Evolutionary conservation across 768 basidiomycete species (phyloP).

Genomic region (Asterophora parasitica): DNA sequence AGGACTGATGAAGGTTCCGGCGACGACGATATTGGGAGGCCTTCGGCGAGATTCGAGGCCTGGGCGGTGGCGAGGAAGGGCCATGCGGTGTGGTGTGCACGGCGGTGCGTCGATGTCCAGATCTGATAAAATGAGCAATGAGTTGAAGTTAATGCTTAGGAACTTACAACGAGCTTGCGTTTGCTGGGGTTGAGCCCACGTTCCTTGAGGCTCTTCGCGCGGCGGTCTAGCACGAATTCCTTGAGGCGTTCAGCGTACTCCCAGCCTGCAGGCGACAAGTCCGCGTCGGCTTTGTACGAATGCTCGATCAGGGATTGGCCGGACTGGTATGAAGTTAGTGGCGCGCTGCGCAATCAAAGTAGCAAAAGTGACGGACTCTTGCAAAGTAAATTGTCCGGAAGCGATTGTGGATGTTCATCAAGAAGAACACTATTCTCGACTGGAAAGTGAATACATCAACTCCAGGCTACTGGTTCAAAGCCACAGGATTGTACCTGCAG

Average conservation of each 20-base stretch:
- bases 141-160: background rate
- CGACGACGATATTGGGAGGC: slow-evolving; percentile 8
- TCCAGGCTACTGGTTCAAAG: slow-evolving; percentile 3
- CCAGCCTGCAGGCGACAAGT: slow-evolving; percentile 92
- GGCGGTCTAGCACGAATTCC: slow-evolving; percentile 83
- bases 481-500: slow-evolving; percentile 53
- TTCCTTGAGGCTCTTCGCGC: slow-evolving; percentile 71
- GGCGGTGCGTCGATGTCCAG: slow-evolving; percentile 92
- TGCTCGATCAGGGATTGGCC: slow-evolving; percentile 99
- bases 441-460: slow-evolving; percentile 26
- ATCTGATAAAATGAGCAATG: slow-evolving; percentile 46
- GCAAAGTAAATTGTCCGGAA: slow-evolving; percentile 96
- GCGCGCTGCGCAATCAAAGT: background rate
- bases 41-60: slow-evolving; percentile 9
- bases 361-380: slow-evolving; percentile 48
- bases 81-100: slow-evolving; percentile 95
- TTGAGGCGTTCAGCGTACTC: slow-evolving; percentile 89
- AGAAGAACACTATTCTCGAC: slow-evolving; percentile 95
- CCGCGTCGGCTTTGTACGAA: slow-evolving; percentile 97
- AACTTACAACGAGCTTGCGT: slow-evolving; percentile 62
- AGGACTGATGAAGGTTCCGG: slow-evolving; percentile 7
- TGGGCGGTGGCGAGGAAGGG: slow-evolving; percentile 63
- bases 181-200: slow-evolving; percentile 59
- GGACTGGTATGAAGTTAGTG: slow-evolving; percentile 49
- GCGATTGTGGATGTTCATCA: slow-evolving; percentile 98